Percentiles rank a stretch among this genome's conserved stretches.
These are phyloP conservation scores for Amanita fuliginea DNA, from an alignment of 768 basidiomycete genomes.

Conservation along the genomic window DNA sequence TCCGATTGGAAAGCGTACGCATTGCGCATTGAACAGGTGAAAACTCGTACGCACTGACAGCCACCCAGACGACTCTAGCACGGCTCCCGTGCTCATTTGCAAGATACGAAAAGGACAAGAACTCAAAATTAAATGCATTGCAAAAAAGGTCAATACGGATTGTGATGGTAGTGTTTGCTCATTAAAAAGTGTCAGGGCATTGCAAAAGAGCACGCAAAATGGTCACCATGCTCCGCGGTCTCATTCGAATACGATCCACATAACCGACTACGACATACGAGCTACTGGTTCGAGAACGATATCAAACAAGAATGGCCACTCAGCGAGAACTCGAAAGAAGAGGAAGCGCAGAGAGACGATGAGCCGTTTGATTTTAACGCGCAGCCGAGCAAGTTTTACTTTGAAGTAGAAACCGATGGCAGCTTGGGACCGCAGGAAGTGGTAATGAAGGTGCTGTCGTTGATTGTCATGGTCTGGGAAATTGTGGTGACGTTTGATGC, in stretches of 20 bases:
- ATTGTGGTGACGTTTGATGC: not conserved
- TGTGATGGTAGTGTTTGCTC: not conserved
- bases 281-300: conserved; percentile 87
- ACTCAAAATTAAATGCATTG: conserved; percentile 73
- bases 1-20: conserved; percentile 75
- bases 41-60: not conserved
- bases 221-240: conserved; percentile 94
- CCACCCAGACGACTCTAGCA: conserved; percentile 42
- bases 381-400: conserved; percentile 84
- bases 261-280: conserved; percentile 93
- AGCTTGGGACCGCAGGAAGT: conserved; percentile 84
- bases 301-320: conserved; percentile 85
- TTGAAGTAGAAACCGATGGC: conserved; percentile 92
- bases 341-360: conserved; percentile 71
- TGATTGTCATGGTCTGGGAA: not conserved
- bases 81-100: conserved; percentile 70
- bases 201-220: conserved; percentile 98
- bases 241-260: conserved; percentile 97
- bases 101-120: conserved; percentile 95
- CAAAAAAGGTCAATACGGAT: conserved; percentile 67
- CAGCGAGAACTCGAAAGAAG: conserved; percentile 75
- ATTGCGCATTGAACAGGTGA: not conserved
- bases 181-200: conserved; percentile 53
- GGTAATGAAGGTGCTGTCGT: conserved; percentile 56
- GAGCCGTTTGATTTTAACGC: conserved; percentile 83